phyloP scores from a whole-genome alignment of 2,329 filamentous ascomycete species.

The Whalleya microplaca region DNA sequence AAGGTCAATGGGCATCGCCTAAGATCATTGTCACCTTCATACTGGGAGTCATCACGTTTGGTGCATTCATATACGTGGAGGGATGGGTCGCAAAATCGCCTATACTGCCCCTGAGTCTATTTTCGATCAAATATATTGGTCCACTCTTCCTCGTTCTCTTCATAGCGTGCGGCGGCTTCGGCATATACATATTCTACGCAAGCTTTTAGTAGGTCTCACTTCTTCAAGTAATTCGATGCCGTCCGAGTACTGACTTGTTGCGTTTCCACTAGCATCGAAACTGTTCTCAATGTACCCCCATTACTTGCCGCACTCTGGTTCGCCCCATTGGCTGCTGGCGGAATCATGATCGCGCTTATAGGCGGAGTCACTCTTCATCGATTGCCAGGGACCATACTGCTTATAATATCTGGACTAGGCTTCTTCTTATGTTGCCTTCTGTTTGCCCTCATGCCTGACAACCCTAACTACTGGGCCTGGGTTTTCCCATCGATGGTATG shows the following conservation, averaged over 20 bases:
- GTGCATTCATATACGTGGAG: conserved; percentile 67
- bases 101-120: conserved; percentile 69
- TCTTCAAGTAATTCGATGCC: neutral
- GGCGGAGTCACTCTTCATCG: conserved; percentile 67
- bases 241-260: neutral
- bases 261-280: conserved; percentile 52
- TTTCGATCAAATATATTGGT: conserved; percentile 67
- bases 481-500: conserved; percentile 72
- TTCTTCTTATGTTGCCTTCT: conserved; percentile 60
- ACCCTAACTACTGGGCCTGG: conserved; percentile 67
- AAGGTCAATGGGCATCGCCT: conserved; percentile 67
- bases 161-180: conserved; percentile 67
- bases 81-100: conserved; percentile 68
- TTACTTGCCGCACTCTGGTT: conserved; percentile 70
- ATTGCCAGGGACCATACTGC: conserved; percentile 62
- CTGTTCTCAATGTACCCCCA: conserved; percentile 57
- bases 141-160: conserved; percentile 62
- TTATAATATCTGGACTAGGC: conserved; percentile 62
- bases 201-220: conserved; percentile 41
- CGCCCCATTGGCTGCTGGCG: conserved; percentile 66
- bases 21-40: conserved; percentile 68
- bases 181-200: conserved; percentile 69
- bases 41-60: conserved; percentile 61
- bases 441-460: conserved; percentile 62
- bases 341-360: conserved; percentile 61